Evolutionary conservation across 2,329 filamentous ascomycete genomes (phyloP).

Genomic region (Ceratocystis lukuohia): DNA sequence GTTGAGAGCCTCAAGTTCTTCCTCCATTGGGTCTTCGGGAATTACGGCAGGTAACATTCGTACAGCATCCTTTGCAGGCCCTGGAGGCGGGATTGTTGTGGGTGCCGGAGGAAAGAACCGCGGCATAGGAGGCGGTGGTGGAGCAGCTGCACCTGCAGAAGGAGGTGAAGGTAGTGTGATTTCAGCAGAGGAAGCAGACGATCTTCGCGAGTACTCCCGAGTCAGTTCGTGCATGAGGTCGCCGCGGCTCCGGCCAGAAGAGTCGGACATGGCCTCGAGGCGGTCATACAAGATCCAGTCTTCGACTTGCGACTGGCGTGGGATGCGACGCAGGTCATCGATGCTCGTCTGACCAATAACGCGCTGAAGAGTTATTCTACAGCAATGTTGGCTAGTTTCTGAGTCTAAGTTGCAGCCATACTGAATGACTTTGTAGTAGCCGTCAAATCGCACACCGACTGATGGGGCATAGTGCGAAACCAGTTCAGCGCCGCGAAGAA

Average conservation of each 20-base stretch:
- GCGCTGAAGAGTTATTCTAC: constrained; percentile 36
- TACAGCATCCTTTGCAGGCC: constrained; percentile 11
- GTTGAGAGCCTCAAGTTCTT: constrained; percentile 12
- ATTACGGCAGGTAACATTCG: constrained; percentile 16
- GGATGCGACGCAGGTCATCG: constrained; percentile 33
- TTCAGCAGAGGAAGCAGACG: constrained; percentile 10
- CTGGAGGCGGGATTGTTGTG: not conserved
- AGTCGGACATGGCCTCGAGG: constrained; percentile 29
- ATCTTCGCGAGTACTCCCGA: constrained; percentile 14
- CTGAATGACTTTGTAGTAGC: constrained; percentile 39
- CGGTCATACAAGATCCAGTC: constrained; percentile 41
- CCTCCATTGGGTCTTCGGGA: constrained; percentile 16
- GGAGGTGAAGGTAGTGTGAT: constrained; percentile 6
- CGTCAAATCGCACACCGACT: constrained; percentile 44
- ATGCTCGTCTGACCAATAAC: constrained; percentile 31
- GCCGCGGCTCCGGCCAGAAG: constrained; percentile 15
- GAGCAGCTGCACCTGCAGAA: not conserved
- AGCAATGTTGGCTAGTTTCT: constrained; percentile 30
- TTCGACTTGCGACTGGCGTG: constrained; percentile 41
- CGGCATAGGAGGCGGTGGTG: constrained; percentile 1
- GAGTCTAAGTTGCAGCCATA: constrained; percentile 34
- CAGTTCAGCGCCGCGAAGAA: constrained; percentile 39
- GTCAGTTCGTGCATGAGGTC: constrained; percentile 17
- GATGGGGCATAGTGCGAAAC: constrained; percentile 39
- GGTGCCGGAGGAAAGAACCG: not conserved